Conservation (phyloP, 2,329 filamentous ascomycete species). For the Orbilia oligospora region DNA sequence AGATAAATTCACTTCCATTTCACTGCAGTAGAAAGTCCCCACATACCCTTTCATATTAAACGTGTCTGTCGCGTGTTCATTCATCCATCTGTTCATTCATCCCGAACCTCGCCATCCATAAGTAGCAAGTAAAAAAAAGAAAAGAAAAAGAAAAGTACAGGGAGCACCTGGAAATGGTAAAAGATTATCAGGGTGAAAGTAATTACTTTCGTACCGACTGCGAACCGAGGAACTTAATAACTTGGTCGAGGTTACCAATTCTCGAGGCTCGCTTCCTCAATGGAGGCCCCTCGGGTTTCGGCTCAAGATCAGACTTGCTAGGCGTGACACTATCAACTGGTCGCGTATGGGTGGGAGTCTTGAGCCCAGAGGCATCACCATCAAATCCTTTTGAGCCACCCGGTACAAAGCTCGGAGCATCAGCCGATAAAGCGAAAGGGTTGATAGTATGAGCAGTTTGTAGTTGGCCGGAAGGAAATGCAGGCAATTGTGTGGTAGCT, state of each 20-base stretch:
- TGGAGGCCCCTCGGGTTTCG: slow-evolving; percentile 13
- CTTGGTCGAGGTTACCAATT: slow-evolving; percentile 19
- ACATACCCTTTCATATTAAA: background rate
- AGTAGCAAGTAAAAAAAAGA: too few relatives aligned
- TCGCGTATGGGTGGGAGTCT: background rate
- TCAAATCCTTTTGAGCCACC: background rate
- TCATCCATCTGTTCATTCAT: background rate
- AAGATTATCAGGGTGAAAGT: background rate
- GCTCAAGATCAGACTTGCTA: background rate
- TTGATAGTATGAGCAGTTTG: background rate
- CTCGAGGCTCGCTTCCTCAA: slow-evolving; percentile 45
- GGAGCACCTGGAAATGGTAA: background rate
- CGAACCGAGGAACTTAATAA: background rate
- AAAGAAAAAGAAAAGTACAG: background rate
- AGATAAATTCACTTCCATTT: too few relatives aligned
- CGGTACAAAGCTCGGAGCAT: background rate
- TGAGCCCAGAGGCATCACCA: background rate
- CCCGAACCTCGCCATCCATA: too few relatives aligned
- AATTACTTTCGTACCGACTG: background rate
- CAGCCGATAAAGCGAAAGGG: background rate
- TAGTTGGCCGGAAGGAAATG: background rate
- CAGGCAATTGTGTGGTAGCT: background rate
- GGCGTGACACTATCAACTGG: background rate
- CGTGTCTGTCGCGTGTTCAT: background rate
- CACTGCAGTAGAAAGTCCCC: background rate